phyloP scores from a whole-genome alignment of 2,329 filamentous ascomycete species.

The Microcyclospora pomicola region DNA sequence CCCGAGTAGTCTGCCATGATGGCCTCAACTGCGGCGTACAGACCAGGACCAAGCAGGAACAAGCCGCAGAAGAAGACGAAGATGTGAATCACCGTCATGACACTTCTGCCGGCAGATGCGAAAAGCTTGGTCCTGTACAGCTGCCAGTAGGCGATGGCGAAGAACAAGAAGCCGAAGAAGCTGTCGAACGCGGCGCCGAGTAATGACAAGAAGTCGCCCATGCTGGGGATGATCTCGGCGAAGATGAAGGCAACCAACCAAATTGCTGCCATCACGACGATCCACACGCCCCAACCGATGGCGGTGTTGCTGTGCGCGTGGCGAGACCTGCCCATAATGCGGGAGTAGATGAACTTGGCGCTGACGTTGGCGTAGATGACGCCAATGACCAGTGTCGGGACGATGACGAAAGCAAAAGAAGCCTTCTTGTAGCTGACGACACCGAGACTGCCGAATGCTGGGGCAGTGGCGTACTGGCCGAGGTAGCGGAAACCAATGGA shows the following conservation, averaged over 20 bases:
- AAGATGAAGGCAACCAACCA: constrained; percentile 35
- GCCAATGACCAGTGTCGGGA: constrained; percentile 36
- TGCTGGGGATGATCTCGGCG: constrained; percentile 35
- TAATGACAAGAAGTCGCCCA: constrained; percentile 38
- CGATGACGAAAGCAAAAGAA: constrained; percentile 38
- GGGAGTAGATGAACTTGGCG: constrained; percentile 34
- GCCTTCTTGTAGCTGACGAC: constrained; percentile 33
- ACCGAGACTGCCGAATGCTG: constrained; percentile 36
- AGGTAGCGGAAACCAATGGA: constrained; percentile 36
- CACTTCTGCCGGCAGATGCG: constrained; percentile 19
- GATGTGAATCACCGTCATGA: constrained; percentile 33
- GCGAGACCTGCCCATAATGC: constrained; percentile 29
- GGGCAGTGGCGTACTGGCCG: constrained; percentile 37
- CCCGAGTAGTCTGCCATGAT: constrained; percentile 38
- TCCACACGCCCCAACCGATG: constrained; percentile 35
- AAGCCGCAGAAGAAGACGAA: constrained; percentile 33
- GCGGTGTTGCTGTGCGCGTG: constrained; percentile 36
- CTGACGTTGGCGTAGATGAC: constrained; percentile 38
- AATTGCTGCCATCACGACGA: constrained; percentile 27
- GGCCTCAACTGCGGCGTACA: constrained; percentile 40
- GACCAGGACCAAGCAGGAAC: constrained; percentile 37
- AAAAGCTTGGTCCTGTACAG: constrained; percentile 30
- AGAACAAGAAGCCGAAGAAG: constrained; percentile 40
- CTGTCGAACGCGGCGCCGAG: constrained; percentile 36
- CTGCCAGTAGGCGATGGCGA: constrained; percentile 37